Evolutionary conservation across 257 asterid genomes (phyloP), one percentile per base, ranked within the genome.

Genomic region (Solanum ossicruentum): DNA sequence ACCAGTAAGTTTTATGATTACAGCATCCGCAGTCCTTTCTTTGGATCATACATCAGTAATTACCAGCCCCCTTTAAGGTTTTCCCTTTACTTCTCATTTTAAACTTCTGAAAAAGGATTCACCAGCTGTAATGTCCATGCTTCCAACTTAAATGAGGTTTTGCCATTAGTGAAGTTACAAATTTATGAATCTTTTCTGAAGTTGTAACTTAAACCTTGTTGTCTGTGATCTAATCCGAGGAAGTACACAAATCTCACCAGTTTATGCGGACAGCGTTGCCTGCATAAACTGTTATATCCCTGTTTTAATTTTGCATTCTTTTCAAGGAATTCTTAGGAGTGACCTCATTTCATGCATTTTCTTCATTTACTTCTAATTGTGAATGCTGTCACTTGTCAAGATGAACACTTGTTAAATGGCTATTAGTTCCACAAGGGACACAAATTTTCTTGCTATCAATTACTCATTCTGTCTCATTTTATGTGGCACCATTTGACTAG

Each of bases 1-100:
- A 88, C 93, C 97, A 55, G 99, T 96, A 90, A 88, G 97, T 88
- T 78, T 79, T 84, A 57, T 66, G 47, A 52, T 28, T 32, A 18
- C 66, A 52, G 57, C 66, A 54, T 78, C 1, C 7, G 2, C 28
- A 47, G 66, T 52, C 18, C 63, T 78, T 52, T 1, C 45, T 10
- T 78, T 54, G 49, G 65, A 78, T 54, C 12, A 45, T 52, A 78
- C 17, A 5, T 78, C 66, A 52, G 49, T 72, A n/a, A 45, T 45
- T 45, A 45, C 49, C 5, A 15, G 66, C 3, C 41, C 41, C 41
- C 63, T 78, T 52, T 17, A 54, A 52, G 49, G 23, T 52, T 28
- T 10, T 26, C 63, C 63, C 83, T 77, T 26, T 26, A 26, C 17
- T 78, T 52, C 45, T 78, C 83, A 28, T 6, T 78, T 78, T 52